These are phyloP conservation scores for Colletotrichum destructivum DNA, from an alignment of 2,329 filamentous ascomycete genomes.

Conservation along the genomic window DNA sequence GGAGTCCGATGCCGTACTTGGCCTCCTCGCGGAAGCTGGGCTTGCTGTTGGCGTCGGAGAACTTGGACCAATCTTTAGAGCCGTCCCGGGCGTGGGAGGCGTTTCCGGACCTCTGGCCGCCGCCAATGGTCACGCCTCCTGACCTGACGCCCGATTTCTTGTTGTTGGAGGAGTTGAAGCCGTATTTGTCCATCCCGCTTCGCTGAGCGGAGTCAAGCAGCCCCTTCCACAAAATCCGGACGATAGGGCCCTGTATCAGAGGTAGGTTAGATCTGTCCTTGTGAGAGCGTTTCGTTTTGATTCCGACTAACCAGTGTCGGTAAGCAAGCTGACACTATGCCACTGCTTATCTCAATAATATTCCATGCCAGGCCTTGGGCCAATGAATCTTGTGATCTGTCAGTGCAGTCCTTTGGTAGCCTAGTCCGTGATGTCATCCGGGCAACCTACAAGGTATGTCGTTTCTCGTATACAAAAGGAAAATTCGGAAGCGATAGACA, in stretches of 20 bases:
- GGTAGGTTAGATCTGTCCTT: not conserved
- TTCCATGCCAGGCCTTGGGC: slow-evolving; percentile 38
- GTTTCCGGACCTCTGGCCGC: slow-evolving; percentile 22
- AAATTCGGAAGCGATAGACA: slow-evolving; percentile 34
- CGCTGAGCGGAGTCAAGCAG: slow-evolving; percentile 27
- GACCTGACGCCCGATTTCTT: slow-evolving; percentile 32
- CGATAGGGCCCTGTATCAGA: slow-evolving; percentile 15
- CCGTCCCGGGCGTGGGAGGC: slow-evolving; percentile 3
- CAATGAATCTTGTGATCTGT: slow-evolving; percentile 9
- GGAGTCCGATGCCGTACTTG: slow-evolving; percentile 44
- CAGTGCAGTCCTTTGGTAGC: not conserved
- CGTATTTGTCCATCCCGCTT: slow-evolving; percentile 30
- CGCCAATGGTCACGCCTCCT: slow-evolving; percentile 32
- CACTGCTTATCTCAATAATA: slow-evolving; percentile 38
- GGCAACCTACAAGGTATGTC: slow-evolving; percentile 33
- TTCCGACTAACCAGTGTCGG: slow-evolving; percentile 25
- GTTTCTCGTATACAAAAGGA: slow-evolving; percentile 28
- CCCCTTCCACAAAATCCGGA: slow-evolving; percentile 31
- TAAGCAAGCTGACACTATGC: slow-evolving; percentile 37
- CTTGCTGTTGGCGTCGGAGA: slow-evolving; percentile 5
- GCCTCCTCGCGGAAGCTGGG: slow-evolving; percentile 22
- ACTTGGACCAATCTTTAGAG: slow-evolving; percentile 34
- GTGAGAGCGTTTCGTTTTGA: too few relatives aligned
- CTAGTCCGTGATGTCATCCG: too few relatives aligned
- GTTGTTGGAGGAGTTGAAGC: not conserved